These are phyloP conservation scores for Nepenthes alata DNA, from an alignment of 179 eudicot genomes.

Conservation along the genomic window DNA sequence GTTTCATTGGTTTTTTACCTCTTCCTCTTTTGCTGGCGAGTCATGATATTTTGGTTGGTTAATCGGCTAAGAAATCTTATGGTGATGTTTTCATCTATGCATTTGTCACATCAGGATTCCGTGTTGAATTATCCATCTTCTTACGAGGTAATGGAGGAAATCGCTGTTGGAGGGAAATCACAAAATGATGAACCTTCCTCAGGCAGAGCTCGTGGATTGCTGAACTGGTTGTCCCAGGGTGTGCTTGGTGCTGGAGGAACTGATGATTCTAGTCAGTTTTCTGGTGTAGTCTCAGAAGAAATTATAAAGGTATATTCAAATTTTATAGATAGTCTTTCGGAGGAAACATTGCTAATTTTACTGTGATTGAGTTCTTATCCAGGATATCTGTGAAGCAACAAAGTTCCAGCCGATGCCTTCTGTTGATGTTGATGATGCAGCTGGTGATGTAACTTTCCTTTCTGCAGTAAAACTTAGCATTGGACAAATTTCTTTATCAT, in stretches of 20 bases:
- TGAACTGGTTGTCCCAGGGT: slow-evolving; percentile 94
- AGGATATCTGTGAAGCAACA: slow-evolving; percentile 97
- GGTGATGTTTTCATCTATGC: not conserved
- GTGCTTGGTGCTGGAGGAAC: slow-evolving; percentile 99
- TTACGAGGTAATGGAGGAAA: slow-evolving; percentile 21
- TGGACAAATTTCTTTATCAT: slow-evolving; percentile 35
- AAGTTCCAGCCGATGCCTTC: slow-evolving; percentile 59
- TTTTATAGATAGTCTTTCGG: not conserved
- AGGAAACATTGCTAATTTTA: not conserved
- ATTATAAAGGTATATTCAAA: slow-evolving; percentile 56
- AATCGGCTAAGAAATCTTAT: too few species aligned
- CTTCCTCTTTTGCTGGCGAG: too few species aligned
- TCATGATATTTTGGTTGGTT: too few species aligned
- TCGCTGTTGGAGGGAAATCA: slow-evolving; percentile 25
- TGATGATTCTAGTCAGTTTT: slow-evolving; percentile 87
- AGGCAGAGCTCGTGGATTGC: slow-evolving; percentile 76
- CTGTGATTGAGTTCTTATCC: slow-evolving; percentile 4
- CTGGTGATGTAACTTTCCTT: slow-evolving; percentile 24
- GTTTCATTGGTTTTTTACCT: too few species aligned
- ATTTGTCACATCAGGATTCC: slow-evolving; percentile 39
- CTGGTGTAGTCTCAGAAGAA: slow-evolving; percentile 97
- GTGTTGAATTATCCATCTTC: slow-evolving; percentile 22
- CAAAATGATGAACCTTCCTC: slow-evolving; percentile 43
- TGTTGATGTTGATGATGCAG: slow-evolving; percentile 21
- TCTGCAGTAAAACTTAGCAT: slow-evolving; percentile 49